Conservation (phyloP, 495 filamentous ascomycete genomes). For the Lasiosphaeria ovina region DNA sequence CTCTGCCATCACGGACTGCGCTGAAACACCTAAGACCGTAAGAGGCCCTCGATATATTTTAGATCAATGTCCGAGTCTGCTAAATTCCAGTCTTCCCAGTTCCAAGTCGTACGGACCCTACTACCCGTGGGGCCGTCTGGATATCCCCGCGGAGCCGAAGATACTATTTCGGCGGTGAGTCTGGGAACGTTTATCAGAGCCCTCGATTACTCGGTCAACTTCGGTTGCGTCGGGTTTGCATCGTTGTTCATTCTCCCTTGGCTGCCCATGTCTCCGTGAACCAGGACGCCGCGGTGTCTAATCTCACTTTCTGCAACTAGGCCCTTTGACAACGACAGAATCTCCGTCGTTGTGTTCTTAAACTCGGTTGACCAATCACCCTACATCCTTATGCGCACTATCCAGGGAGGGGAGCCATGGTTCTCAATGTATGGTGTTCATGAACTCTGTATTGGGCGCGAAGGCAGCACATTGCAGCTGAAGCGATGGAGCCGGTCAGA, state of each 20-base stretch:
- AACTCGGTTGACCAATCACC: slow-evolving; percentile 40
- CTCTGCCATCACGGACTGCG: slow-evolving; percentile 48
- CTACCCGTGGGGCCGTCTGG: slow-evolving; percentile 40
- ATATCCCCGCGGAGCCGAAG: slow-evolving; percentile 44
- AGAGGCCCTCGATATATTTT: neutral
- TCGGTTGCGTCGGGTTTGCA: too few species aligned
- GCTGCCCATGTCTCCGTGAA: too few species aligned
- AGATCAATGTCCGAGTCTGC: neutral
- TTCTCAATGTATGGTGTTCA: slow-evolving; percentile 48
- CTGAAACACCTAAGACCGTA: slow-evolving; percentile 41
- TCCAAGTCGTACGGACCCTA: slow-evolving; percentile 38
- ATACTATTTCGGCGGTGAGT: slow-evolving; percentile 52
- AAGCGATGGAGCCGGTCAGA: slow-evolving; percentile 47
- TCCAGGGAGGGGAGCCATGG: slow-evolving; percentile 41
- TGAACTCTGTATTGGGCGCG: slow-evolving; percentile 48
- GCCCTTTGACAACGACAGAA: slow-evolving; percentile 49
- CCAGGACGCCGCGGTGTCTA: neutral
- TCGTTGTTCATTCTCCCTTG: too few species aligned
- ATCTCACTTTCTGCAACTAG: slow-evolving; percentile 23
- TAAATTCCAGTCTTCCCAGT: slow-evolving; percentile 16
- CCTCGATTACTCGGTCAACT: neutral
- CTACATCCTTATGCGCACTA: slow-evolving; percentile 41
- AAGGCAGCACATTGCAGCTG: slow-evolving; percentile 46
- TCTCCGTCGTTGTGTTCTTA: slow-evolving; percentile 49
- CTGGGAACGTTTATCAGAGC: neutral